Evolutionary conservation across 1,284 basidiomycete species (phyloP).

Genomic region (Mycosarcoma mackinlayi): DNA sequence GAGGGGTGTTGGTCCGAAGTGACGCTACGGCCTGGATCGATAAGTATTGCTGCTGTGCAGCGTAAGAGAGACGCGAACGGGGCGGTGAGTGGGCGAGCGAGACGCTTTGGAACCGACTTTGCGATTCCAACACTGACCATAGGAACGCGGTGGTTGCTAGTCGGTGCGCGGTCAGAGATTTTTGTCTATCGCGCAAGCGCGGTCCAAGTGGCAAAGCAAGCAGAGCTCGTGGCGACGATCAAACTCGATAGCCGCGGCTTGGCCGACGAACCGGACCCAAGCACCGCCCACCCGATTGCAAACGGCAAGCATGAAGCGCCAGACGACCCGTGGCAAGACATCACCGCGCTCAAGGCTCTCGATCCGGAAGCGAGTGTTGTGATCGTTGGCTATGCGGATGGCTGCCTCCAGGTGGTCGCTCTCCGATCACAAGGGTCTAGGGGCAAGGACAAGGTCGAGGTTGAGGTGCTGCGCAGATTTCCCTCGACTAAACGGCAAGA

Average conservation of each 20-base stretch:
- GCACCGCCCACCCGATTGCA: not conserved
- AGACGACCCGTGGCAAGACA: constrained; percentile 39
- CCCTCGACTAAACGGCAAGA: constrained; percentile 1
- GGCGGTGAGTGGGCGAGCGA: not conserved
- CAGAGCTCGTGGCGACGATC: not conserved
- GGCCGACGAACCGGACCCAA: not conserved
- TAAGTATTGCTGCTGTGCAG: not conserved
- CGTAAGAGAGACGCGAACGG: too few species aligned
- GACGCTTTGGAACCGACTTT: constrained; percentile 14
- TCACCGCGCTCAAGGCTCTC: constrained; percentile 19
- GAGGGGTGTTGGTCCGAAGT: constrained; percentile 6
- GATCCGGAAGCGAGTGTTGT: constrained; percentile 6
- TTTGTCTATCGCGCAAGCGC: constrained; percentile 4
- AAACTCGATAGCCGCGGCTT: constrained; percentile 1
- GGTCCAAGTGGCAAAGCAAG: not conserved
- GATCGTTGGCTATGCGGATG: constrained; percentile 35
- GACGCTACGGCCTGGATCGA: not conserved
- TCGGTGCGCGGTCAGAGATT: constrained; percentile 30
- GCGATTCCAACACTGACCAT: constrained; percentile 23
- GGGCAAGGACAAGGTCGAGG: not conserved
- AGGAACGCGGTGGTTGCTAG: constrained; percentile 10
- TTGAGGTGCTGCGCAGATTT: not conserved
- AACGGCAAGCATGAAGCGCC: not conserved
- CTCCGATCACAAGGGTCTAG: not conserved
- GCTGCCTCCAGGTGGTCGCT: constrained; percentile 14